phyloP scores from a whole-genome alignment of 495 filamentous ascomycete genomes.

The Aspergillus avenaceus region DNA sequence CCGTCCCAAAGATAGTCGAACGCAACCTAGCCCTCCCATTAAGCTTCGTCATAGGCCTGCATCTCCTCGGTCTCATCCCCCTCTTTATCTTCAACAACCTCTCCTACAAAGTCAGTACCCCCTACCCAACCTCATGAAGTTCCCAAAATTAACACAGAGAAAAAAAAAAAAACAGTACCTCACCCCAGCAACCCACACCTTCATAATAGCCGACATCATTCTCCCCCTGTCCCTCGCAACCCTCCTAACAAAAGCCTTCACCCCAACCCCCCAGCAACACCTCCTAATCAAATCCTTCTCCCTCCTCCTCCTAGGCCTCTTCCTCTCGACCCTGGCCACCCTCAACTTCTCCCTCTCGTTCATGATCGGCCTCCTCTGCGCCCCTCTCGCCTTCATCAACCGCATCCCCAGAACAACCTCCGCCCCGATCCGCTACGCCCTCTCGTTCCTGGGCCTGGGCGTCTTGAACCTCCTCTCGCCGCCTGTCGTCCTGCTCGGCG shows the following conservation, averaged over 20 bases:
- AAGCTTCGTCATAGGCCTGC: conserved; percentile 62
- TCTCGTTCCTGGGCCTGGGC: conserved; percentile 24
- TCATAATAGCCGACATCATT: conserved; percentile 53
- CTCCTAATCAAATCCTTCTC: conserved; percentile 86
- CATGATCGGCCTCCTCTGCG: conserved; percentile 72
- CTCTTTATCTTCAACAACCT: conserved; percentile 83
- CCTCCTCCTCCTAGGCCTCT: conserved; percentile 83
- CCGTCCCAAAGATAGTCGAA: conserved; percentile 46
- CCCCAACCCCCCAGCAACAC: conserved; percentile 61
- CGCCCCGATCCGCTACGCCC: conserved; percentile 16
- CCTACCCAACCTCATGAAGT: neutral
- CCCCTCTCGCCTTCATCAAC: conserved; percentile 69
- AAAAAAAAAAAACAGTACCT: conserved; percentile 47
- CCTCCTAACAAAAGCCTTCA: conserved; percentile 46
- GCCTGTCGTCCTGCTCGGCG: conserved; percentile 53
- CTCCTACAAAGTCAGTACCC: conserved; percentile 54
- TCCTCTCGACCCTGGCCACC: conserved; percentile 87
- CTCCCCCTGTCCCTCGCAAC: conserved; percentile 54
- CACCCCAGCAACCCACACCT: conserved; percentile 42
- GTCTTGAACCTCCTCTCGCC: conserved; percentile 62
- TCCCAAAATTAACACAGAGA: conserved; percentile 1
- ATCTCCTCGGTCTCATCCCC: conserved; percentile 77
- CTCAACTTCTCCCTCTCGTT: conserved; percentile 94
- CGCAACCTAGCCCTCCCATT: conserved; percentile 76
- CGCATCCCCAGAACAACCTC: conserved; percentile 34